These are phyloP conservation scores for Malus orientalis DNA, from an alignment of 306 rosid species.

Conservation along the genomic window DNA sequence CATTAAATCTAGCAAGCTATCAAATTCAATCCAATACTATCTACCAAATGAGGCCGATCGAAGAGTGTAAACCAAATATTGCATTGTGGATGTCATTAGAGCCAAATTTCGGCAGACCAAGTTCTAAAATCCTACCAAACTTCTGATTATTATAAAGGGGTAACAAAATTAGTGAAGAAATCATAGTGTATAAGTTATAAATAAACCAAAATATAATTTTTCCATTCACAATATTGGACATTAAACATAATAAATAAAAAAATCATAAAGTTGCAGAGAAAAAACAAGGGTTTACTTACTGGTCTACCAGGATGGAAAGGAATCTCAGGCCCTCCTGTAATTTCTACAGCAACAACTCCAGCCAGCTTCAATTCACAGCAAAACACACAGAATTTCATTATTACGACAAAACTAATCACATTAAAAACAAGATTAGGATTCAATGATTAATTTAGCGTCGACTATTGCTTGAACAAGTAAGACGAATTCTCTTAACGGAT, in stretches of 20 bases:
- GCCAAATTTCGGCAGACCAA: background rate
- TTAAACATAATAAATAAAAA: too few species aligned
- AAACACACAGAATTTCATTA: background rate
- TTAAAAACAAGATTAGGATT: too few species aligned
- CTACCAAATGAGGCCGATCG: too few species aligned
- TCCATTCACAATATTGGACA: background rate
- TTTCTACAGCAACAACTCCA: slow-evolving; percentile 55
- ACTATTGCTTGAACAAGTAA: too few species aligned
- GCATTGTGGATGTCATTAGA: background rate
- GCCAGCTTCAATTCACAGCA: slow-evolving; percentile 35
- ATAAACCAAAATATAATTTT: too few species aligned
- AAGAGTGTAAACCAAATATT: background rate
- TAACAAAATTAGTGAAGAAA: too few species aligned
- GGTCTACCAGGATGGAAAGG: slow-evolving; percentile 56
- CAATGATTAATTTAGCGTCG: too few species aligned
- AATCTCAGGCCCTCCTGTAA: slow-evolving; percentile 61
- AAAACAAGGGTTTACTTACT: slow-evolving; percentile 17
- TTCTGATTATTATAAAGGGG: background rate
- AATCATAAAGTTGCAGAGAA: background rate
- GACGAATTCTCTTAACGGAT: too few species aligned
- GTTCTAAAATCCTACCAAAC: background rate
- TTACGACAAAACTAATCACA: background rate
- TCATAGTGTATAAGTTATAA: too few species aligned
- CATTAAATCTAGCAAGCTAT: too few species aligned
- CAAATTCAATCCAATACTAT: too few species aligned